phyloP scores from a whole-genome alignment of 2,329 filamentous ascomycete genomes.

The Botrytis hyacinthi region DNA sequence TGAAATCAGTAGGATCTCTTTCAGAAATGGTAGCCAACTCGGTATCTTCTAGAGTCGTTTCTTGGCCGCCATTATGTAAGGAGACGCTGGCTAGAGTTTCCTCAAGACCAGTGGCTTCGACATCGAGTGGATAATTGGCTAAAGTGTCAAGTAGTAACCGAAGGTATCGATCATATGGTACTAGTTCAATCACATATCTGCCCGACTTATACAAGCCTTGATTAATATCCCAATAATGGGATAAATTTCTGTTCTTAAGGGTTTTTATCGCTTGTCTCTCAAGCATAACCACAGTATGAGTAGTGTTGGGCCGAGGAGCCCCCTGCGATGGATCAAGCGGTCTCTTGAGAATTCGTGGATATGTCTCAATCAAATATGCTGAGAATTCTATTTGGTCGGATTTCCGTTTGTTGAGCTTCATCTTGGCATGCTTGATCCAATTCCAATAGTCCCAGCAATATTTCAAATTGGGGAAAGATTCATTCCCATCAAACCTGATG shows the following conservation, averaged over 20 bases:
- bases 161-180: constrained; percentile 18
- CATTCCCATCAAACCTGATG: neutral
- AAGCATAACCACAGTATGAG: neutral
- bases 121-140: neutral
- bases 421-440: constrained; percentile 10
- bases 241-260: neutral
- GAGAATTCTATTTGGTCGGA: neutral
- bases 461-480: neutral
- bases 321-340: constrained; percentile 3
- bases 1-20: neutral
- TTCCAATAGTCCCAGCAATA: neutral
- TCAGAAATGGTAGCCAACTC: no score
- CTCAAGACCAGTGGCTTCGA: neutral
- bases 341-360: constrained; percentile 5
- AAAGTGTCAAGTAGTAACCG: constrained; percentile 7
- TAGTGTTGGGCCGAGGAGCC: neutral
- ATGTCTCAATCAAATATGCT: constrained; percentile 1
- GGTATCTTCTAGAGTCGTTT: neutral
- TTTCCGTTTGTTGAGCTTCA: neutral
- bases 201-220: neutral
- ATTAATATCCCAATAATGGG: neutral
- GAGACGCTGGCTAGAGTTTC: neutral
- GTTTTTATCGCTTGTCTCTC: neutral
- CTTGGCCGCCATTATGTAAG: neutral
- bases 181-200: neutral